These are phyloP conservation scores for Colletotrichum simmondsii DNA, from an alignment of 2,329 filamentous ascomycete species.

Conservation along the genomic window DNA sequence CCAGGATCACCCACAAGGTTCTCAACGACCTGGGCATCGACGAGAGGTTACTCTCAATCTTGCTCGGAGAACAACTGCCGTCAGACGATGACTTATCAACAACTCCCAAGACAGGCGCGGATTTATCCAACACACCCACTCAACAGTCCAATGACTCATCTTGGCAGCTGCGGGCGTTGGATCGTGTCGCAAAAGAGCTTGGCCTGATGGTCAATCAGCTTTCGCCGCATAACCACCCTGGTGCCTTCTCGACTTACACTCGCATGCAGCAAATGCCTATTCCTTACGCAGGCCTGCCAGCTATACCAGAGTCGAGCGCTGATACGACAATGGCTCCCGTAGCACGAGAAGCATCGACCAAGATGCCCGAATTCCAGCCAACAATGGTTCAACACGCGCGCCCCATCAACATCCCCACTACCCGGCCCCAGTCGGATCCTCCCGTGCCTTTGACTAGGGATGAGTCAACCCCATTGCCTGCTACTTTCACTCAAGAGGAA, in stretches of 20 bases:
- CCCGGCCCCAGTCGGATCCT: constrained; percentile 37
- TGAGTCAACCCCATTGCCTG: constrained; percentile 30
- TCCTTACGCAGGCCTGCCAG: constrained; percentile 82
- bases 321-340: constrained; percentile 39
- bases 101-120: constrained; percentile 53
- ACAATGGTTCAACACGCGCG: constrained; percentile 52
- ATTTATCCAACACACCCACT: constrained; percentile 39
- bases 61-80: constrained; percentile 84
- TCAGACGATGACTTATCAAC: constrained; percentile 59
- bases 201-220: constrained; percentile 85
- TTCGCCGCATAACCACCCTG: constrained; percentile 77
- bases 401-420: constrained; percentile 49
- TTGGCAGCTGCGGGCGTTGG: constrained; percentile 84
- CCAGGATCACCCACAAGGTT: constrained; percentile 83
- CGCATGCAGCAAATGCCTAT: constrained; percentile 72
- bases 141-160: constrained; percentile 53
- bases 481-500: constrained; percentile 75
- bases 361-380: constrained; percentile 59
- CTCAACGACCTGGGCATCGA: constrained; percentile 92
- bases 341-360: constrained; percentile 62
- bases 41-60: constrained; percentile 82
- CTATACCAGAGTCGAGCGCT: constrained; percentile 64
- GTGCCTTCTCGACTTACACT: constrained; percentile 86
- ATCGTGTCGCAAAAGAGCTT: constrained; percentile 87
- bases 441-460: constrained; percentile 14